phyloP scores from a whole-genome alignment of 164 flowering plant genomes.

The Tinospora cordifolia region DNA sequence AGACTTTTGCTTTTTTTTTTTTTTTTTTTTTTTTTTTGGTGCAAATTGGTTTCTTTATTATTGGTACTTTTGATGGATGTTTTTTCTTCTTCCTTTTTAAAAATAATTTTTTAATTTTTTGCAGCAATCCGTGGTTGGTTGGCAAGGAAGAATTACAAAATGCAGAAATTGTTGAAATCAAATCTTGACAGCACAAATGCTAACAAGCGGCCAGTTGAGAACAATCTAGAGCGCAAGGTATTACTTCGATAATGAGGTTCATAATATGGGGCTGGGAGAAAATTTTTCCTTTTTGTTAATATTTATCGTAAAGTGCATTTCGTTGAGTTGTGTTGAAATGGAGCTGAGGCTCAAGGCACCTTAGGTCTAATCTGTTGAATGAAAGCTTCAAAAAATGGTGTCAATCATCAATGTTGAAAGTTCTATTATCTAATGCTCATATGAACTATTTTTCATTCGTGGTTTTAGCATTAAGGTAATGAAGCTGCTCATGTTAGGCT shows the following conservation, averaged over 20 bases:
- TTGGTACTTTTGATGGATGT: neutral
- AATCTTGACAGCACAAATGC: constrained; percentile 20
- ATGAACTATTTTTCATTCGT: neutral
- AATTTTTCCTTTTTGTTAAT: neutral
- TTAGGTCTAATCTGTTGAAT: neutral
- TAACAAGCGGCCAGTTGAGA: constrained; percentile 14
- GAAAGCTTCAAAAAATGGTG: neutral
- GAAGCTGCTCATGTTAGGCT: too few relatives aligned
- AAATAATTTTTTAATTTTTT: too few relatives aligned
- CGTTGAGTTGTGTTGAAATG: neutral
- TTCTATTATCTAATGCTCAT: too few relatives aligned
- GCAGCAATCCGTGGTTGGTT: constrained; percentile 73
- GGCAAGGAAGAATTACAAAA: constrained; percentile 34
- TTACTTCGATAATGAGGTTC: neutral
- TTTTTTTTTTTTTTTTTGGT: too few relatives aligned
- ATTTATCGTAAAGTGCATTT: neutral
- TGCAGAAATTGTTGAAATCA: constrained; percentile 24
- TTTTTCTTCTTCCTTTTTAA: neutral
- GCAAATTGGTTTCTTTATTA: neutral
- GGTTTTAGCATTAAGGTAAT: neutral
- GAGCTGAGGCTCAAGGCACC: neutral
- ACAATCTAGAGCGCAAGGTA: constrained; percentile 37
- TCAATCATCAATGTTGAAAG: neutral
- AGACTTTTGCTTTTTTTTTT: neutral
- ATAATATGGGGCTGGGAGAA: neutral